phyloP scores from a whole-genome alignment of 345 rosid genomes.

The Eucalyptus guilfoylei region DNA sequence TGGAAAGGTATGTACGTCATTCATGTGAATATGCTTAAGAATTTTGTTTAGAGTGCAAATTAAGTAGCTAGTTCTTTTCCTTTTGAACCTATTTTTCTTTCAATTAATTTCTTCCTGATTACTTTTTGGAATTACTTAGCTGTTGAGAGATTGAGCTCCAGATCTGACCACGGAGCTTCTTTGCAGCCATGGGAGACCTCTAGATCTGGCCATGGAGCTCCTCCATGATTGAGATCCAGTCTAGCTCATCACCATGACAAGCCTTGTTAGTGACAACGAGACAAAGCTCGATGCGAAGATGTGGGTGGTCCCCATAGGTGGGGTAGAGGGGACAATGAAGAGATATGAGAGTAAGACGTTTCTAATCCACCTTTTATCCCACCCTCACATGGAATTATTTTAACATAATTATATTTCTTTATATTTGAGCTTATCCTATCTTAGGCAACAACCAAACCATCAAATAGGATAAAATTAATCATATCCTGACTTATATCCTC shows the following conservation, averaged over 20 bases:
- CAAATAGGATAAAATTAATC: not conserved
- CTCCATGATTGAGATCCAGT: not conserved
- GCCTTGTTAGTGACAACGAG: rapidly evolving
- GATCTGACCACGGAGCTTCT: no score
- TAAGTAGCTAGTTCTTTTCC: no score
- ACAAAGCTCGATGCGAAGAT: not conserved
- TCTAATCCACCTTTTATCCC: not conserved
- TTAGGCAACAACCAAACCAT: not conserved
- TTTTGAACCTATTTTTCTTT: no score
- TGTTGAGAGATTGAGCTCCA: not conserved
- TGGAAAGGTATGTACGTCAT: no score
- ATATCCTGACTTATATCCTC: not conserved
- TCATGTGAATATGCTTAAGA: no score
- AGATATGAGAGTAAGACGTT: not conserved
- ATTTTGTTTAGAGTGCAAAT: no score
- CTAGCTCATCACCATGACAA: not conserved
- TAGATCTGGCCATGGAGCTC: not conserved
- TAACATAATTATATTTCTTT: not conserved
- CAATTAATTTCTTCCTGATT: no score
- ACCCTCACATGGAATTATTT: not conserved
- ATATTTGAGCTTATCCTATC: not conserved
- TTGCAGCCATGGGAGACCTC: no score
- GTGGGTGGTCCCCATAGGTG: not conserved
- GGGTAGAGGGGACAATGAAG: not conserved
- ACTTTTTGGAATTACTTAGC: no score